phyloP scores from a whole-genome alignment of 176 grass and related monocot species.

The Triticum timopheevii region DNA sequence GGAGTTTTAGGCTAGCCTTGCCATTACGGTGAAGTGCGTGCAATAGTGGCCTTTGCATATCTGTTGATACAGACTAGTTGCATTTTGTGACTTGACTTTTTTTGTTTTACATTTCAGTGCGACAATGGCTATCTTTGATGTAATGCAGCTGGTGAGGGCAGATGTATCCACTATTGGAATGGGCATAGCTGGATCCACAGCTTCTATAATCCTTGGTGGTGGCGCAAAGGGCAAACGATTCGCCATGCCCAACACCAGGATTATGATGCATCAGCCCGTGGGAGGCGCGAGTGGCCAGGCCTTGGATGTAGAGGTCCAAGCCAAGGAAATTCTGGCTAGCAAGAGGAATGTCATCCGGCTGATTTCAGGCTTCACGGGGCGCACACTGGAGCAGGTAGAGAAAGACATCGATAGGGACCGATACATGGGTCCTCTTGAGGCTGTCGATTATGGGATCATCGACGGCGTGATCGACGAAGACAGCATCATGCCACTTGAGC shows the following conservation, averaged over 20 bases:
- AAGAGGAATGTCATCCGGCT: slow-evolving; percentile 75
- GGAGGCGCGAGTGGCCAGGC: slow-evolving; percentile 80
- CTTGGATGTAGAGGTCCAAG: slow-evolving; percentile 70
- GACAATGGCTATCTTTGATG: slow-evolving; percentile 93
- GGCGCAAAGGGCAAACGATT: slow-evolving; percentile 89
- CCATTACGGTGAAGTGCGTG: background rate
- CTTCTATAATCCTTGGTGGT: slow-evolving; percentile 85
- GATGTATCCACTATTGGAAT: slow-evolving; percentile 81
- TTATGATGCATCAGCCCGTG: slow-evolving; percentile 89
- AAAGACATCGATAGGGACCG: slow-evolving; percentile 90
- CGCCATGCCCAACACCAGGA: slow-evolving; percentile 94
- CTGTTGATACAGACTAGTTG: background rate
- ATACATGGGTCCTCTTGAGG: slow-evolving; percentile 93
- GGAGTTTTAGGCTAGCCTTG: background rate
- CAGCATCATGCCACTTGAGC: slow-evolving; percentile 66
- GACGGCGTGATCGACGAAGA: slow-evolving; percentile 76
- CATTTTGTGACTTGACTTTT: background rate
- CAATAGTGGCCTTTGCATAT: background rate
- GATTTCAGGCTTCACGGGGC: slow-evolving; percentile 62
- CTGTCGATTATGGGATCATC: slow-evolving; percentile 84
- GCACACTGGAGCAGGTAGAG: slow-evolving; percentile 61
- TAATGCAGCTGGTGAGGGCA: slow-evolving; percentile 80
- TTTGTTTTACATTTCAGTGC: slow-evolving; percentile 53
- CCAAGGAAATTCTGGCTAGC: slow-evolving; percentile 75
- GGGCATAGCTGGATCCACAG: slow-evolving; percentile 77